These are phyloP conservation scores for Gigaspora rosea DNA, from an alignment of 192 early-diverging fungal genomes.

Conservation along the genomic window DNA sequence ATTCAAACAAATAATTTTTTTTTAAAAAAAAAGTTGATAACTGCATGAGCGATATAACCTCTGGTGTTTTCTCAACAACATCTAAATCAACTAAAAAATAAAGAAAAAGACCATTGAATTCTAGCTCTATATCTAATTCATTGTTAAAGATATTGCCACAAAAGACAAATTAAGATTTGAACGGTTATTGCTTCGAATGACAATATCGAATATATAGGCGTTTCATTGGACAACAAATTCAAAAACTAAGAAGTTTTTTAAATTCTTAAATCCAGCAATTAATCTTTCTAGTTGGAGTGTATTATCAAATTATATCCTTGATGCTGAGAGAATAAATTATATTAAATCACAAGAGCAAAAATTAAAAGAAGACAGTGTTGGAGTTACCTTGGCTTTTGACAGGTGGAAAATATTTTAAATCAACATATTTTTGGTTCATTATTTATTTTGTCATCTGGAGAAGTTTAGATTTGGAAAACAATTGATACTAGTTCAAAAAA, in stretches of 20 bases:
- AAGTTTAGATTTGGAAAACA: not conserved
- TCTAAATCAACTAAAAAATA: no score
- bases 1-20: no score
- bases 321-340: not conserved
- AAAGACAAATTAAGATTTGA: not conserved
- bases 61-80: no score
- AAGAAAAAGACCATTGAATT: no score
- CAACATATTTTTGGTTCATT: slow-evolving; percentile 7
- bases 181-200: not conserved
- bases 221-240: not conserved
- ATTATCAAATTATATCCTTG: not conserved
- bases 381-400: slow-evolving; percentile 10
- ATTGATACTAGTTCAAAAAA: not conserved
- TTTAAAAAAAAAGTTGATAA: no score
- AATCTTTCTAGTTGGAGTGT: not conserved
- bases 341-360: not conserved
- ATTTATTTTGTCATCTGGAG: not conserved
- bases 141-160: no score
- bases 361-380: not conserved
- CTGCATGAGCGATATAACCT: no score
- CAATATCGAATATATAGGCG: not conserved
- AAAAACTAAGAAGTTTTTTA: not conserved
- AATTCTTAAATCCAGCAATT: not conserved
- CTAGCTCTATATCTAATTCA: no score
- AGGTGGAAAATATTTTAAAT: slow-evolving; percentile 18